Conservation (phyloP, 305 asterid species). For the Lippia alba region DNA sequence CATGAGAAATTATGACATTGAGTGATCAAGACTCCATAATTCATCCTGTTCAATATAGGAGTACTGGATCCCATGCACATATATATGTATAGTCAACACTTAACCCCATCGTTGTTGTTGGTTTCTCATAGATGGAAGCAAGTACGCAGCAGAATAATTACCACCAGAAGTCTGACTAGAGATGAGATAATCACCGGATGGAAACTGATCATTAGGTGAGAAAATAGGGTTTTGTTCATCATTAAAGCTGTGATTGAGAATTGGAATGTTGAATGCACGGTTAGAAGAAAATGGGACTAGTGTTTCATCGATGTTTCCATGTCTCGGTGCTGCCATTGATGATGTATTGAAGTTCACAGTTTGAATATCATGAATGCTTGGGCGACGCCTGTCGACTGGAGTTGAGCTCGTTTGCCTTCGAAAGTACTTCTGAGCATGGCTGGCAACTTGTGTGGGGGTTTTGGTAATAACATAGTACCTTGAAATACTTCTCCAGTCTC, state of each 20-base stretch:
- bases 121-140: slow-evolving; percentile 15
- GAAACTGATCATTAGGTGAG: neutral
- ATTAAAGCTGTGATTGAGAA: slow-evolving; percentile 24
- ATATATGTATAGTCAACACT: neutral
- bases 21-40: no score
- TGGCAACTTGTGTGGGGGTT: slow-evolving; percentile 55
- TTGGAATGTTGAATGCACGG: neutral
- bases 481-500: slow-evolving; percentile 59
- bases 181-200: slow-evolving; percentile 6
- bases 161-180: slow-evolving; percentile 10
- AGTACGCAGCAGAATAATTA: neutral
- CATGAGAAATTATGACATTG: no score
- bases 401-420: slow-evolving; percentile 38
- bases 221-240: slow-evolving; percentile 13
- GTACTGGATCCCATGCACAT: no score
- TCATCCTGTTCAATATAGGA: no score
- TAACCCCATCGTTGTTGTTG: slow-evolving; percentile 26
- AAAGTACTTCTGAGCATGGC: slow-evolving; percentile 58
- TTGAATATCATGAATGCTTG: slow-evolving; percentile 53
- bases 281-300: neutral
- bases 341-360: slow-evolving; percentile 24
- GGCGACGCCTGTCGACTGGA: slow-evolving; percentile 48
- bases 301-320: neutral
- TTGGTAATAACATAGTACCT: slow-evolving; percentile 47
- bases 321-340: slow-evolving; percentile 3